Base-by-base conservation (phyloP, 306 rosid species). In the Rosa lucieae region DNA sequence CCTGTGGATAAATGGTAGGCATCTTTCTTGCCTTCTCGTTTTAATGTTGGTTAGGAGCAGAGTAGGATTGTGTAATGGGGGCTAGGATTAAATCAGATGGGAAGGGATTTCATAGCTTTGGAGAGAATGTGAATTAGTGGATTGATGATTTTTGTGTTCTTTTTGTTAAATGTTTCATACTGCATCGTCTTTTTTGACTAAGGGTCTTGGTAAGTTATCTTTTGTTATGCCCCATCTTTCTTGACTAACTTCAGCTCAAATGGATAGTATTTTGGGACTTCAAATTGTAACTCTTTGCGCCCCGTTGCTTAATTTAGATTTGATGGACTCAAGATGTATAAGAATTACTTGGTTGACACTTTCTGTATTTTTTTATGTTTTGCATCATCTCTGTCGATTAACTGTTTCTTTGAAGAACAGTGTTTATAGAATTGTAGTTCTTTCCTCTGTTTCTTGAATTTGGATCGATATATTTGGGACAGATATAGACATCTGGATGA, bases 1-100 rank as follows among this genome's bases (percentile, higher is more conserved):
- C 85, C 82, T 49, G 72, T 82, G 84, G 87, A 87, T 86, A 81
- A 84, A 70, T 75, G 84, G 80, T 88, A 82, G 84, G 58, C 42
- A 17, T 77, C 63, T 48, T 3, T 79, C 8, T 40, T 56, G 5
- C 47, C 35, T 4, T 69, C 46, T 80, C 67, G 78, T 70, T 78
- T 42, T 77, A 76, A 81, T 78, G 40, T 85, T 26, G 72, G 74
- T 73, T 87, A 82, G 88, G 78, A 68, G 72, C 66, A 43, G 63
- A 18, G 55, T 69, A 43, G 37, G 73, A 43, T 43, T 20, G 8
- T 13, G 53, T 40, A 44, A 9, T 20, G 35, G 47, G 18, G 5
- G 18, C 42, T 65, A 5, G 20, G 55, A 42, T 21, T 44, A 23
- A 73, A 37, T 82, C 81, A 78, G 87, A 79, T 61, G 67, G 62